Evolutionary conservation across 2,329 filamentous ascomycete genomes (phyloP), one percentile per base, ranked within the genome.

Genomic region (Scedosporium aurantiacum): DNA sequence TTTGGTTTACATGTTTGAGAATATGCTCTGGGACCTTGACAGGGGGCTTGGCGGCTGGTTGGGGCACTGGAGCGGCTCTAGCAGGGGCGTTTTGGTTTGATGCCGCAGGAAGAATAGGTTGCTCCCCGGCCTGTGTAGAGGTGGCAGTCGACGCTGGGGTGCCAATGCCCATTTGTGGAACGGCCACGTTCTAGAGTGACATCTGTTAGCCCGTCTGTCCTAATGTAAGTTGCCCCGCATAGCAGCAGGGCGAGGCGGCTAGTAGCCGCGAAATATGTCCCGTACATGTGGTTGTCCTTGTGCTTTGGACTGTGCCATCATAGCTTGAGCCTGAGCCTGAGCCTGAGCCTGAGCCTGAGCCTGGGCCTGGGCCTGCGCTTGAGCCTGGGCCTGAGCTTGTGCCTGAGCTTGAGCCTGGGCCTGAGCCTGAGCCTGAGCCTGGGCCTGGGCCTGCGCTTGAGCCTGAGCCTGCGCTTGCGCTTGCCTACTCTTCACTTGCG

Each of bases 1-100:
- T 77, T 61, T 76, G 74, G 16, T 72, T 77, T 21, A 82, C 71
- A 63, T 81, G 79, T 4, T 76, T 70, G 61, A 79, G 64, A 41
- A 83, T 75, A 25, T 75, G 71, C 0, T 77, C 73, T 0, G 77
- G 75, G 3, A 79, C 67, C 63, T 71, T 74, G 23, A 66, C 64
- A 0, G 77, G 75, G 3, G 79, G 67, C 63, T 71, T 74, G 21
- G 66, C 64, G 60, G 68, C 69, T 58, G 58, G 58, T 32, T 37
- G 43, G 12, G 41, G 23, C 32, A 69, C 68, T 1, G 68, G 63
- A 10, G 67, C 60, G 2, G 67, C 65, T 47, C 66, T 64, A 3
- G 63, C 50, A 12, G 62, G 52, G 18, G 62, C 64, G 60, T 67
- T 70, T 58, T 70, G 68, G 2, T 68, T 62, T 5, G 67, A 58